Evolutionary conservation across 768 basidiomycete genomes (phyloP).

Genomic region (Sistotremastrum suecicum): DNA sequence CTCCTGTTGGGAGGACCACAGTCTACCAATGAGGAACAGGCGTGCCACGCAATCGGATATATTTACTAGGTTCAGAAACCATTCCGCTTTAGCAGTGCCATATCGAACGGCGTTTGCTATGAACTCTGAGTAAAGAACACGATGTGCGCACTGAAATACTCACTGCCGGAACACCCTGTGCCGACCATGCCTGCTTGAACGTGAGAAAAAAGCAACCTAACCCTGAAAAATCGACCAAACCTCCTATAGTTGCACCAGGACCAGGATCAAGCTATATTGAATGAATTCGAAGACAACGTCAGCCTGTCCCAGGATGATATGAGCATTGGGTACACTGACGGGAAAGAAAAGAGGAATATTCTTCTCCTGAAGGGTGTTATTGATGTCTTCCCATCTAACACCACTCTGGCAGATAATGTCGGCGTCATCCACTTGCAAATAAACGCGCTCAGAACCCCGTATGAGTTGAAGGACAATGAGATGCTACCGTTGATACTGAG

Average conservation of each 20-base stretch:
- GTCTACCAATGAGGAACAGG: slow-evolving; percentile 33
- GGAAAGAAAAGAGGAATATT: slow-evolving; percentile 81
- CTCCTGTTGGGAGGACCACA: slow-evolving; percentile 76
- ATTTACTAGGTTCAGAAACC: slow-evolving; percentile 75
- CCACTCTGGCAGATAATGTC: slow-evolving; percentile 69
- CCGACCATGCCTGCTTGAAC: slow-evolving; percentile 44
- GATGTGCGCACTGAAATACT: slow-evolving; percentile 11
- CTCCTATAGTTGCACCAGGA: slow-evolving; percentile 71
- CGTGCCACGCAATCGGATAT: background rate
- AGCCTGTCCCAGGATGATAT: background rate
- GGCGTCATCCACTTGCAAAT: slow-evolving; percentile 41
- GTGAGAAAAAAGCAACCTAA: no score
- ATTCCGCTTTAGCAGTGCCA: slow-evolving; percentile 80
- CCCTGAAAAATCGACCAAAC: no score
- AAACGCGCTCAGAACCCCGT: background rate
- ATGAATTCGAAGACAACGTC: background rate
- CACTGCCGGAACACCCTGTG: slow-evolving; percentile 78
- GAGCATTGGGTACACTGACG: slow-evolving; percentile 22
- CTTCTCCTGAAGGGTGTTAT: slow-evolving; percentile 48
- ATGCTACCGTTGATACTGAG: slow-evolving; percentile 52
- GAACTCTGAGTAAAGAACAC: background rate
- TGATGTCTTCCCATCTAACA: slow-evolving; percentile 56
- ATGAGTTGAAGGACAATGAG: background rate
- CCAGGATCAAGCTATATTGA: slow-evolving; percentile 51
- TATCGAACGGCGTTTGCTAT: slow-evolving; percentile 71